These are phyloP conservation scores for Rasamsonia emersonii DNA, from an alignment of 2,329 filamentous ascomycete genomes.

Conservation along the genomic window DNA sequence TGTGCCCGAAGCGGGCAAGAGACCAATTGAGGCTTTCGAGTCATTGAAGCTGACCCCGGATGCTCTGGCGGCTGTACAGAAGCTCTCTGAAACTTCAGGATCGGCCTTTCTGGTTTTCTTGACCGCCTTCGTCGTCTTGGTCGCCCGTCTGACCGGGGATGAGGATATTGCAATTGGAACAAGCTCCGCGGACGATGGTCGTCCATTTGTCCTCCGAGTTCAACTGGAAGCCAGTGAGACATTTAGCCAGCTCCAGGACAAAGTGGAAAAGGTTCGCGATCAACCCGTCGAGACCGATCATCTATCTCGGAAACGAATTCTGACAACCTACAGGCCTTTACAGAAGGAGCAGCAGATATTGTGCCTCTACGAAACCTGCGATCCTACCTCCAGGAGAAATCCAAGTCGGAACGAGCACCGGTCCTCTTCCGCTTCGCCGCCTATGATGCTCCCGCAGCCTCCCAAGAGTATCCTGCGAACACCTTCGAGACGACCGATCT, in stretches of 20 bases:
- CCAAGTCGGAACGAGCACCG: slow-evolving; percentile 30
- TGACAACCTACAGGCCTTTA: slow-evolving; percentile 24
- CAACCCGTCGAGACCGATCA: no score
- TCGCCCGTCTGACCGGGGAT: slow-evolving; percentile 39
- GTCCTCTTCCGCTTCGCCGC: slow-evolving; percentile 40
- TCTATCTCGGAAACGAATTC: background rate
- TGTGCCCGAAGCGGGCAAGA: slow-evolving; percentile 27
- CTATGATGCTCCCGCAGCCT: slow-evolving; percentile 35
- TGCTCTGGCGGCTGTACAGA: slow-evolving; percentile 29
- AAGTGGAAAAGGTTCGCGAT: slow-evolving; percentile 29
- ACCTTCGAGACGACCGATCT: slow-evolving; percentile 37
- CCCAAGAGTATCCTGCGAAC: slow-evolving; percentile 33
- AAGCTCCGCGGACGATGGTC: slow-evolving; percentile 34
- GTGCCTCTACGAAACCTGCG: slow-evolving; percentile 34
- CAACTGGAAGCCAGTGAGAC: slow-evolving; percentile 32
- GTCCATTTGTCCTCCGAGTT: slow-evolving; percentile 37
- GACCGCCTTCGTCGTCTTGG: slow-evolving; percentile 36
- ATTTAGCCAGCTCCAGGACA: slow-evolving; percentile 32
- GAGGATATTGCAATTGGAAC: slow-evolving; percentile 42
- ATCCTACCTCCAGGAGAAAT: slow-evolving; percentile 32
- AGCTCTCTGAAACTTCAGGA: slow-evolving; percentile 24
- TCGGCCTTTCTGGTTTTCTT: slow-evolving; percentile 34
- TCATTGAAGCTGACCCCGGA: slow-evolving; percentile 29
- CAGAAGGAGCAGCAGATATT: slow-evolving; percentile 32
- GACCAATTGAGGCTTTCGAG: slow-evolving; percentile 36